Evolutionary conservation across 257 asterid genomes (phyloP).

Genomic region (Gentiana dahurica): DNA sequence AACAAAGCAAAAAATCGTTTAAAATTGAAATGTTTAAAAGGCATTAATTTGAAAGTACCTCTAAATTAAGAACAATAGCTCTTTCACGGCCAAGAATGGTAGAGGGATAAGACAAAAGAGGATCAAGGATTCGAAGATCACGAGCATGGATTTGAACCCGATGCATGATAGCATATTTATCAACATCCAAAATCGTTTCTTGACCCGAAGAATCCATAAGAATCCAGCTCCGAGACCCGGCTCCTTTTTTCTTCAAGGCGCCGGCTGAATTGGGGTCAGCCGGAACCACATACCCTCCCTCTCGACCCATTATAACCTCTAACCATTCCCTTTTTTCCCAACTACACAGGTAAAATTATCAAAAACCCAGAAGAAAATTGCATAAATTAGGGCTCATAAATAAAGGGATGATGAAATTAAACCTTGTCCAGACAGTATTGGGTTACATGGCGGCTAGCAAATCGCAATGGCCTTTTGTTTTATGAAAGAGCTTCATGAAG

Average conservation of each 20-base stretch:
- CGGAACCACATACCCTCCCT: constrained; percentile 51
- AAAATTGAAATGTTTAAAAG: neutral
- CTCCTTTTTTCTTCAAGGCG: constrained; percentile 48
- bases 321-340: constrained; percentile 15
- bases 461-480: too few species aligned
- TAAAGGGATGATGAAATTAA: too few species aligned
- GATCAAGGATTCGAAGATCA: constrained; percentile 84
- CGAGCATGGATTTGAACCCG: constrained; percentile 90
- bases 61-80: constrained; percentile 86
- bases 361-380: too few species aligned
- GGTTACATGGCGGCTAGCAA: too few species aligned
- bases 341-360: neutral
- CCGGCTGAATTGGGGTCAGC: constrained; percentile 43
- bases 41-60: constrained; percentile 24
- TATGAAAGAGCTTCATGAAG: too few species aligned
- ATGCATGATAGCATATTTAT: constrained; percentile 81
- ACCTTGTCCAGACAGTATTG: too few species aligned
- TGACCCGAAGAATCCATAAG: constrained; percentile 50
- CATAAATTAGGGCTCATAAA: too few species aligned
- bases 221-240: constrained; percentile 70
- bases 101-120: constrained; percentile 72
- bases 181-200: constrained; percentile 52
- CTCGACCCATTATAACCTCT: constrained; percentile 45
- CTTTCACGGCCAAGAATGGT: constrained; percentile 80
- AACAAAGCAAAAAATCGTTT: neutral